Evolutionary conservation across 768 basidiomycete species (phyloP), one percentile per base, ranked within the genome.

Genomic region (Auricularia heimuer): DNA sequence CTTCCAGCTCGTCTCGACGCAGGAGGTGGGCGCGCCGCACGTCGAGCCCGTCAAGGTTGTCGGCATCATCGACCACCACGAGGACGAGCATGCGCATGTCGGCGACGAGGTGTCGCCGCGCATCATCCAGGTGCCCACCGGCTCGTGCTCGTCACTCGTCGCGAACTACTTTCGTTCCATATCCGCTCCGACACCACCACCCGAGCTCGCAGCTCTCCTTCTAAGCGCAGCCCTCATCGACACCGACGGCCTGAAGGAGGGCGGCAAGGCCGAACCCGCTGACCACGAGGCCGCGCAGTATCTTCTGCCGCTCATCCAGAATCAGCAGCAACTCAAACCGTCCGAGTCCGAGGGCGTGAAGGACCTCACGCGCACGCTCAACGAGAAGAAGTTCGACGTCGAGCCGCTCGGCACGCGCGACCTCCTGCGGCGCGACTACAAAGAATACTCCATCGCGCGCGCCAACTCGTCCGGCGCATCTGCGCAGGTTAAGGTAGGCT

Each of bases 361-460:
- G 67, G 75, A 76, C 0, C 79, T 92, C 14, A 77, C 81, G 2
- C 71, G 73, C 42, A 72, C 74, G 2, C 80, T 93, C 29, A 65
- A 76, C 62, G 69, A 70, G 2, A 84, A 83, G 75, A 99, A 98
- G 73, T 69, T 70, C 3, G 83, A 87, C 65, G 78, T 98, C 8
- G 82, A 83, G 1, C 81, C 85, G 67, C 80, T 98, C 18, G 77
- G 77, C 7, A 84, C 85, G 0, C 80, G 83, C 64, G 94, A 98
- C 71, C 83, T 98, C 21, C 81, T 99, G 3, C 81, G 93, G 12
- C 79, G 97, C n/a, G 97, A 99, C 76, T 99, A 94, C 80, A 98
- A 99, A 73, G 87, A 96, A 68, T 96, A 94, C 71, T 72, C 74
- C 1, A 74, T 84, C 65, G 74, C 77, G 0, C 81, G 86, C 2